These are phyloP conservation scores for Amphibolis antarctica DNA, from an alignment of 106 monocot genomes.

Conservation along the genomic window DNA sequence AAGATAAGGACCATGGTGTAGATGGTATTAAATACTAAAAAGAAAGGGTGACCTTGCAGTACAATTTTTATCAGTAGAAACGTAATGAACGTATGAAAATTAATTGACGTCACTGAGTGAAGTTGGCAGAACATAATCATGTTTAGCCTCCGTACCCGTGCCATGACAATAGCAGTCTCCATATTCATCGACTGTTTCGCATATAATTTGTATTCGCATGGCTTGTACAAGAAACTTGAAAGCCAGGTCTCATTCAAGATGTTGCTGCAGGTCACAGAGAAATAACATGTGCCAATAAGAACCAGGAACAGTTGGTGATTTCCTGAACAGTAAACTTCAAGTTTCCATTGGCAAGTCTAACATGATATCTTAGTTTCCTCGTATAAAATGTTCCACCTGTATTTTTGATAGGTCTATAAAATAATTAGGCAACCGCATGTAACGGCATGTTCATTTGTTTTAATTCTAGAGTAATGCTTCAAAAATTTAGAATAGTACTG, in stretches of 20 bases:
- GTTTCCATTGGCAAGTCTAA: not conserved
- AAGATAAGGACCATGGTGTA: too few species aligned
- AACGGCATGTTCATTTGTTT: too few species aligned
- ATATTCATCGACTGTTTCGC: conserved; percentile 94
- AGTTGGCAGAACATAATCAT: not conserved
- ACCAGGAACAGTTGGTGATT: not conserved
- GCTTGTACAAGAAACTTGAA: conserved; percentile 82
- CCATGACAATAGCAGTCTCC: conserved; percentile 98
- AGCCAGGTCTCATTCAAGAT: conserved; percentile 97
- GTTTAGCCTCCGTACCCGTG: conserved; percentile 45
- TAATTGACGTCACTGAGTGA: not conserved
- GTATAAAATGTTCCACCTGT: not conserved
- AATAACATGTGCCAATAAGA: not conserved
- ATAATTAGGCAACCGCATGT: too few species aligned
- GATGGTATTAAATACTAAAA: too few species aligned
- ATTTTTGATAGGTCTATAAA: not conserved
- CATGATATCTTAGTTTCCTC: not conserved
- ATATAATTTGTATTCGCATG: conserved; percentile 92
- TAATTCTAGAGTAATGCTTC: too few species aligned
- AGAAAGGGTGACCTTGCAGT: too few species aligned
- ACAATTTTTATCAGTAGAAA: too few species aligned
- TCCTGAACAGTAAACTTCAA: not conserved
- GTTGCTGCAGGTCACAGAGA: conserved; percentile 39
- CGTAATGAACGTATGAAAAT: not conserved
- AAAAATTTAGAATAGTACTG: too few species aligned